Evolutionary conservation across 1,284 basidiomycete species (phyloP), one percentile per base, ranked within the genome.

Genomic region (Sanguinoderma infundibulare): DNA sequence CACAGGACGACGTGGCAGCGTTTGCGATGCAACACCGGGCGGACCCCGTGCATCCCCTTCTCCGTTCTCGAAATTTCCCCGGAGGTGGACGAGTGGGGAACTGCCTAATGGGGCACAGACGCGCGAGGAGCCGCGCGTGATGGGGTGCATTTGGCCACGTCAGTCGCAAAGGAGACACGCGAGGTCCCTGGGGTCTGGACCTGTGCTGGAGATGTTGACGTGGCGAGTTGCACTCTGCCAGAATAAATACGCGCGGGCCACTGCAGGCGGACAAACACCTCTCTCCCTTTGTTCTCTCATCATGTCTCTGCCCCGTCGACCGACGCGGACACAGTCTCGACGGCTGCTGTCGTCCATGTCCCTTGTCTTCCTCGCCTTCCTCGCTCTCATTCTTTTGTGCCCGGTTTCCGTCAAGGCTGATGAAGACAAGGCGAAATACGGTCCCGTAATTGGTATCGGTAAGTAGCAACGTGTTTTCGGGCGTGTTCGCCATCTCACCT

Each of bases 371-470:
- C 77, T 91, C 70, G 84, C 87, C 61, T 77, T 90, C 74, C 64
- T 91, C 63, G 87, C 89, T 55, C 64, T 91, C 68, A 70, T 91
- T 69, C 84, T 83, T 74, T 76, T 91, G 59, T 88, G 81, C 71
- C 86, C 89, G 14, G 77, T 82, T 51, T 76, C 79, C 46, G 84
- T 81, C 51, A 70, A 60, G 60, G 79, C 77, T 38, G 88, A 87
- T 46, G 85, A 89, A 59, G 87, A 89, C 51, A 78, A 78, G 72
- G 78, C 75, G 69, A 89, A 95, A 70, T 96, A 94, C 77, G 96
- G 96, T 64, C 91, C 92, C 49, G 96, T 98, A 52, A 98, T 98
- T 77, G 96, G 94, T 85, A 98, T 98, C 74, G 95, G 94, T 91
- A 71, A 69, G 88, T 84, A 39, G n/a, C n/a, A 26, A 22, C 50